Evolutionary conservation across 495 filamentous ascomycete genomes (phyloP), one percentile per base, ranked within the genome.

Genomic region (Wilcoxina mikolae): DNA sequence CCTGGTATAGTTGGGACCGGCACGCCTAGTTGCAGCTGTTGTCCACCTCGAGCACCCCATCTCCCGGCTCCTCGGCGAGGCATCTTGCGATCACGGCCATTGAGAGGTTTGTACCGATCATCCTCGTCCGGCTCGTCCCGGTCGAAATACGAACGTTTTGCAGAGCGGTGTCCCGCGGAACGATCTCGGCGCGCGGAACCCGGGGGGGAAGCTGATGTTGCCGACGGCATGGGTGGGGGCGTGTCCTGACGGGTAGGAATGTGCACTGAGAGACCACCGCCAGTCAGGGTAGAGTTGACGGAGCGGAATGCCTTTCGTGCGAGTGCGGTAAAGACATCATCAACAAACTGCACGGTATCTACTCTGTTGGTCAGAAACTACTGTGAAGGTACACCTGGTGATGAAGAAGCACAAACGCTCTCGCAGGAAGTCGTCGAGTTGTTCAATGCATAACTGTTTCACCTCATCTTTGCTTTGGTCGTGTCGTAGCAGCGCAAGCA

Each of bases 381-480:
- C 17, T 17, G 7, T 9, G 24, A 39, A 53, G 35, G 39, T 22
- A 54, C 11, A 57, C n/a, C 52, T 39, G 46, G 15, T 5, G 11
- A 22, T 27, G 46, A n/a, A 39, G 44, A 24, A 24, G 24, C 4
- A 72, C 74, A 51, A 69, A 88, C 86, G 78, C 58, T 93, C 85
- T 70, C 80, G 78, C 5, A 98, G 69, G 65, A 96, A 96, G 65
- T 95, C 89, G 22, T 85, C 80, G 43, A 96, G 75, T 60, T 88
- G 84, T 42, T 80, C 77, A 59, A 85, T 76, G 54, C 83, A 90
- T 18, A 82, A 77, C 62, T 77, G 73, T 62, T 81, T 79, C 31
- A 94, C 81, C 48, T 81, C 74, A 3, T 82, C 76, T n/a, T 78
- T 76, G 20, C 80, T 75, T 56, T 84, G 84, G 60, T 95, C 87